A percentile compares a stretch with the other conserved stretches of the same genome.
phyloP scores from a whole-genome alignment of 129 eudicot species.

The Deinandra increscens region DNA sequence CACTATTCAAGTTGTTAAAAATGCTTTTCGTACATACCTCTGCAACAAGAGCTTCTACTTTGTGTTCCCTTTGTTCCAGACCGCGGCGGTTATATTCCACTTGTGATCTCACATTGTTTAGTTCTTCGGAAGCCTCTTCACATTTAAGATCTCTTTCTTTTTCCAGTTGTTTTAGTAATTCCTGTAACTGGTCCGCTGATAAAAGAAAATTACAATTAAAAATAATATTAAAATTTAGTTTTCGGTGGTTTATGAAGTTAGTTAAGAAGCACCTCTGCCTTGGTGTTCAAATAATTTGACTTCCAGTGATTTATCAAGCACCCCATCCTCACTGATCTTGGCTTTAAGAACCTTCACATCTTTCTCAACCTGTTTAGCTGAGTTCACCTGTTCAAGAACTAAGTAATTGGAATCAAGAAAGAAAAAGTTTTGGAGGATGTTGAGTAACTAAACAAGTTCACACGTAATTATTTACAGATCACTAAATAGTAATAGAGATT shows the following conservation, averaged over 20 bases:
- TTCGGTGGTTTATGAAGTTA: not conserved
- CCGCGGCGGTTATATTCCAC: conserved; percentile 54
- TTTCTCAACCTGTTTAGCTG: conserved; percentile 72
- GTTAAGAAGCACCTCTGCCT: conserved; percentile 59
- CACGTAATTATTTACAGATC: not conserved
- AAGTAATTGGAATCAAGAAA: not conserved
- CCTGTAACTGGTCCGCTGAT: conserved; percentile 61
- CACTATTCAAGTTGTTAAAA: not conserved
- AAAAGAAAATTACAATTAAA: not conserved
- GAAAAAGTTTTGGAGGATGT: not conserved
- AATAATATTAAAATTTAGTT: not conserved
- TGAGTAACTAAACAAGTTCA: not conserved
- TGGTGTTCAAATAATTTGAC: conserved; percentile 71
- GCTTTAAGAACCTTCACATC: conserved; percentile 72
- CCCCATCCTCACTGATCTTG: conserved; percentile 58
- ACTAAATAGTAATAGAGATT: too few relatives aligned
- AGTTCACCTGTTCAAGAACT: conserved; percentile 50
- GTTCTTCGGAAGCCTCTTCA: conserved; percentile 57
- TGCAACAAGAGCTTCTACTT: conserved; percentile 54
- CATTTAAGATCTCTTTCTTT: conserved; percentile 57
- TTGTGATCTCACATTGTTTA: conserved; percentile 65
- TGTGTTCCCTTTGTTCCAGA: conserved; percentile 50
- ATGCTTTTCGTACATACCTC: conserved; percentile 48
- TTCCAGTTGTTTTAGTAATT: conserved; percentile 55
- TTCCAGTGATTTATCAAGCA: conserved; percentile 71